Base-by-base conservation (phyloP, 768 basidiomycete genomes). In the Rhodocollybia butyracea region DNA sequence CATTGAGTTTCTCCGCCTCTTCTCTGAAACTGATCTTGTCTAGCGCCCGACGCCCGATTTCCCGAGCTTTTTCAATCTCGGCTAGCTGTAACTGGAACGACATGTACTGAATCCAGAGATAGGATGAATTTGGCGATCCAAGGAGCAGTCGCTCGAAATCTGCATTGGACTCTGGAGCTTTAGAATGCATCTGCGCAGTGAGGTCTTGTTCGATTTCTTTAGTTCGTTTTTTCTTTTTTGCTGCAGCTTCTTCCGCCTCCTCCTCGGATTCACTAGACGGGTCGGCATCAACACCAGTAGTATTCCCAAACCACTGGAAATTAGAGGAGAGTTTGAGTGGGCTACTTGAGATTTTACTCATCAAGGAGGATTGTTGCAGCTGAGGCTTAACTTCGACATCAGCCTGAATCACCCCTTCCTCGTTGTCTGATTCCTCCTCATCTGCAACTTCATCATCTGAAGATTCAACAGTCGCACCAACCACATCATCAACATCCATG, bases 21-120 rank as follows among this genome's bases (percentile, higher is more conserved):
- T 99, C 97, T 40, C 96, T 83, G 76, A 96, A 98, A 66, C 80
- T 89, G 72, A 99, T 98, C 11, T 87, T 88, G 58, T 82, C 77
- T 42, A 98, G 76, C 4, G 94, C 96, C 22, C 91, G 84, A 51
- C 83, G 81, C 45, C 86, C 95, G 50, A 94, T 86, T 66, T 89
- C 86, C 41, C 94, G 82, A 13, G 96, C 97, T 70, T 95, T 97
- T 63, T 94, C 95, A 54, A 97, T 76, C 71, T 99, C 96, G 29
- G 95, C 92, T n/a, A 99, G 81, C 61, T 94, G 94, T 11, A 98
- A 77, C 64, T 95, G 93, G 83, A 98, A 96, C 8, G 97, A 96
- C 94, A 99, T 98, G 70, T 94, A 99, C 69, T 98, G 95, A 56
- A 99, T 87, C 97, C 97, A 99, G 31, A 98, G 80, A 72, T 89